phyloP scores from a whole-genome alignment of 192 early-diverging fungal species.

The Cetraspora pellucida region DNA sequence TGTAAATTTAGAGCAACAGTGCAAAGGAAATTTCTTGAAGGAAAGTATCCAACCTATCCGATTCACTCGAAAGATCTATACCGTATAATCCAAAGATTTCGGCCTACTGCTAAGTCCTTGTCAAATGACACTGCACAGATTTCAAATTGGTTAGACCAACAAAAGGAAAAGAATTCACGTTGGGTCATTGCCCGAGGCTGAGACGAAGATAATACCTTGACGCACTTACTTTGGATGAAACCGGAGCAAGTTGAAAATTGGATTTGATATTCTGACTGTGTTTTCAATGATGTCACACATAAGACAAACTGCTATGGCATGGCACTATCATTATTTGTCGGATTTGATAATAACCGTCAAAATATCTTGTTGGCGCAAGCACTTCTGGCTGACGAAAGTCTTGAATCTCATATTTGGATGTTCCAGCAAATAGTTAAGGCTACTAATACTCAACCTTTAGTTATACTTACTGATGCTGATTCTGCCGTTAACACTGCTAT shows the following conservation, averaged over 20 bases:
- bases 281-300: background rate
- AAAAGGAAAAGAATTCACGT: background rate
- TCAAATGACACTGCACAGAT: slow-evolving; percentile 8
- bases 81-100: background rate
- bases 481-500: background rate
- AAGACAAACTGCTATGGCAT: background rate
- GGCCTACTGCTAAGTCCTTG: background rate
- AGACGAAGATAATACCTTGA: background rate
- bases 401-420: slow-evolving; percentile 7
- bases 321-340: background rate
- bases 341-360: slow-evolving; percentile 2
- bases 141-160: background rate
- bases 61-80: too few species aligned
- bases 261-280: slow-evolving; percentile 1
- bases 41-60: too few species aligned
- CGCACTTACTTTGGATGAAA: background rate
- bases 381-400: background rate
- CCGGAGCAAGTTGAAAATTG: background rate
- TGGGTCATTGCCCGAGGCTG: background rate
- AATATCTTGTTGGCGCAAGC: background rate
- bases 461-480: background rate
- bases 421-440: background rate
- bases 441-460: background rate
- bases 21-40: background rate
- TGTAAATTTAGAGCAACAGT: slow-evolving; percentile 12